A percentile compares a stretch with the other conserved stretches of the same genome.
phyloP scores from a whole-genome alignment of 495 filamentous ascomycete genomes.

The Penicillium lividum region DNA sequence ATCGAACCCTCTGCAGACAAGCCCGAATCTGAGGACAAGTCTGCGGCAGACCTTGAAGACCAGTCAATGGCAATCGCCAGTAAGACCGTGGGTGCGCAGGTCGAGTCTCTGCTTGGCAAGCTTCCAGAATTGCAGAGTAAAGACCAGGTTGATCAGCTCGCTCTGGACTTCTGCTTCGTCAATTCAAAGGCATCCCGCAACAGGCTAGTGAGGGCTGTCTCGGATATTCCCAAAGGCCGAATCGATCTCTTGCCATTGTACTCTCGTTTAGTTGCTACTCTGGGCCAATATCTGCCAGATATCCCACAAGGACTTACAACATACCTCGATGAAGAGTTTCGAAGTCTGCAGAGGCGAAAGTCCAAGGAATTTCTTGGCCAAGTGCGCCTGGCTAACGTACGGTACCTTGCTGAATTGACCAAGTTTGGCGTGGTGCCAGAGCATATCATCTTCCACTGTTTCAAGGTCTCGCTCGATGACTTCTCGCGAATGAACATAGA shows the following conservation, averaged over 20 bases:
- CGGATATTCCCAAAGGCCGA: constrained; percentile 91
- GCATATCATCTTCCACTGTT: constrained; percentile 97
- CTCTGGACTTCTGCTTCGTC: constrained; percentile 95
- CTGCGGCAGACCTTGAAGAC: constrained; percentile 66
- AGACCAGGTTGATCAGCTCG: constrained; percentile 86
- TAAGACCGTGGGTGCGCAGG: constrained; percentile 95
- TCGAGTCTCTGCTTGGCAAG: constrained; percentile 84
- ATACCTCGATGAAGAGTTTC: constrained; percentile 95
- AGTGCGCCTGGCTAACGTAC: constrained; percentile 90
- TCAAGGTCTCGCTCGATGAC: constrained; percentile 96
- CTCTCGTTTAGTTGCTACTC: constrained; percentile 87
- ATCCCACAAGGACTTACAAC: constrained; percentile 88
- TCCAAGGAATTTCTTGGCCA: constrained; percentile 96
- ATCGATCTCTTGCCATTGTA: constrained; percentile 90
- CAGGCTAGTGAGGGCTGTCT: constrained; percentile 85
- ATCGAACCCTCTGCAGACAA: constrained; percentile 34
- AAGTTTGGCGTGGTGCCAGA: constrained; percentile 98
- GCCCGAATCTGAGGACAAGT: constrained; percentile 50
- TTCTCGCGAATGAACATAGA: constrained; percentile 99
- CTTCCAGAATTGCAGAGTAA: constrained; percentile 89
- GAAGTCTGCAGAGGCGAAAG: constrained; percentile 96
- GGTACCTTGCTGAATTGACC: constrained; percentile 94
- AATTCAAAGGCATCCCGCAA: constrained; percentile 98
- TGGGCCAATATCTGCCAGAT: constrained; percentile 92
- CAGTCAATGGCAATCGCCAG: constrained; percentile 92